These are phyloP conservation scores for Aspergillus leporis DNA, from an alignment of 495 filamentous ascomycete genomes.

Conservation along the genomic window DNA sequence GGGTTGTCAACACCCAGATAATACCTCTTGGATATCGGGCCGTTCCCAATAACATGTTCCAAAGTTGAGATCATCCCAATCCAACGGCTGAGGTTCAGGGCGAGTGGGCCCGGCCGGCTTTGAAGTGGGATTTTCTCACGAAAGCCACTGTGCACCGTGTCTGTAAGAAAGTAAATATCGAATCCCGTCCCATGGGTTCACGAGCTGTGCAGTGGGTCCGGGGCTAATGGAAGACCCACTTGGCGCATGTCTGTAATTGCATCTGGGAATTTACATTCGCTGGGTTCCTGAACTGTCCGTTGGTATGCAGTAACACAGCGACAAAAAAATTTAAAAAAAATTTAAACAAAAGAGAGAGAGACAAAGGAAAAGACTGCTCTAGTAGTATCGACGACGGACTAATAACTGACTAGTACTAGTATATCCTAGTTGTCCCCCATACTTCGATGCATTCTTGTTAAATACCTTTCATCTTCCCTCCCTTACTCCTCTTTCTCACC, in stretches of 20 bases:
- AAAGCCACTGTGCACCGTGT: background rate
- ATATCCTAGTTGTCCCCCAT: no score
- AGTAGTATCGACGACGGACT: no score
- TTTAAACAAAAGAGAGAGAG: background rate
- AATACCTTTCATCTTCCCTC: slow-evolving; percentile 19
- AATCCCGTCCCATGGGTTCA: background rate
- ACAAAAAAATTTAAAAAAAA: background rate
- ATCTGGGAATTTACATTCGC: background rate
- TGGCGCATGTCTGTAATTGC: background rate
- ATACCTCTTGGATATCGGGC: background rate
- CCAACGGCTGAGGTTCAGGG: background rate
- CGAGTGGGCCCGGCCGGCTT: background rate
- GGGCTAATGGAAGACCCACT: slow-evolving; percentile 4
- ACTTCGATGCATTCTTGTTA: slow-evolving; percentile 5
- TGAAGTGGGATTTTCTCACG: background rate
- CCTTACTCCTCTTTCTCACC: slow-evolving; percentile 1
- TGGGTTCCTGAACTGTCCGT: background rate
- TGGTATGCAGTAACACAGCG: background rate
- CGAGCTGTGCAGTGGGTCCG: slow-evolving; percentile 11
- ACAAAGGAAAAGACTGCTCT: no score
- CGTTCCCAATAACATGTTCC: background rate
- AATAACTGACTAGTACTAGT: no score
- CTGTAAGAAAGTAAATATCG: background rate
- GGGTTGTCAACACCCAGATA: background rate
- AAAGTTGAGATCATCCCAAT: background rate